Evolutionary conservation across 305 asterid genomes (phyloP), one percentile per base, ranked within the genome.

Genomic region (Rubia occidens): DNA sequence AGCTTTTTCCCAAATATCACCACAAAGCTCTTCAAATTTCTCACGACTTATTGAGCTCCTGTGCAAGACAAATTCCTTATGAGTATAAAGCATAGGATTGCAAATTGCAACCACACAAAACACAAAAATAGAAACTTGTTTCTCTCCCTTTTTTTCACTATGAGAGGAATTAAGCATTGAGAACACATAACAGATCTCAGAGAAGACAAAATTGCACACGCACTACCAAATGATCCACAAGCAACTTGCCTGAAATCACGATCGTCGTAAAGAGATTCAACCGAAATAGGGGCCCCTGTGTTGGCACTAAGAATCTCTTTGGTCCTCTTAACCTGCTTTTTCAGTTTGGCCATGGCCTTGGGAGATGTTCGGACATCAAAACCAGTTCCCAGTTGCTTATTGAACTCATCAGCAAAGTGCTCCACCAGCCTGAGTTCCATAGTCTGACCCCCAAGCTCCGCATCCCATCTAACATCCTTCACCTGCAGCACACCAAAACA

Each of bases 231-330:
- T 1, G 32, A n/a, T 20, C 64, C 4, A 60, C 0, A 37, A 2
- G 32, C 26, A 71, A 74, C 84, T 74, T 76, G 87, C 98, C 98
- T 89, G 79, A 94, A 91, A 84, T 94, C 99, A 44, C 82, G 89
- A 69, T 91, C 99, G 68, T 91, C 94, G 59, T 89, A 81, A 40
- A 95, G 78, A 55, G 99, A 95, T 78, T 95, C 99, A 35, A 95
- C 96, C 58, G 99, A 95, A 59, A 95, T 87, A 35, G 99, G 96
- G 75, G 99, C 99, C 79, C 77, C 78, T 71, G 87, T 78, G 75
- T 95, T 95, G 78, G 99, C 99, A 75, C 99, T 95, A 73, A 95
- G 79, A 80, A 95, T 95, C 82, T 95, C 99, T 80, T 95, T 95
- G 15, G 99, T 91, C 72, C 97, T 93, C 78, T 91, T 94, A 69